Conservation (phyloP, 139 green algal species). For the Chlamydomonas incerta region DNA sequence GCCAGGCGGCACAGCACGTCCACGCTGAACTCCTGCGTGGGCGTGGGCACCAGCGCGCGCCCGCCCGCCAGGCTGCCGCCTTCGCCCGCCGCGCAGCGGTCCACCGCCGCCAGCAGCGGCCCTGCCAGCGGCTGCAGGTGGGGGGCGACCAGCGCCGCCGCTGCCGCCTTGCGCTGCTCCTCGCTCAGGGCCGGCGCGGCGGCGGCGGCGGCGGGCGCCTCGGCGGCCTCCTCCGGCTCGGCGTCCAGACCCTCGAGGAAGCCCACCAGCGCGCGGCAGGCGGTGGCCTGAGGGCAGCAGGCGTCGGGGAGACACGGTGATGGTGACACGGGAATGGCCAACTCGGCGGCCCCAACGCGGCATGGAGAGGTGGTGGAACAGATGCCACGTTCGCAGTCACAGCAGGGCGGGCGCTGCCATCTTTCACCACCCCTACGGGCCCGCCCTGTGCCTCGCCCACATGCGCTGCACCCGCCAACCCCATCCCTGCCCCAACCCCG, state of each 20-base stretch:
- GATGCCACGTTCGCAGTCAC: too few species aligned
- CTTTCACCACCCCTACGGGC: too few species aligned
- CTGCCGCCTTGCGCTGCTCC: neutral
- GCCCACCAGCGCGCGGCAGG: constrained; percentile 94
- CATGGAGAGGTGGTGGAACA: too few species aligned
- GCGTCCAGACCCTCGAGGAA: constrained; percentile 95
- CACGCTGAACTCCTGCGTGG: constrained; percentile 25
- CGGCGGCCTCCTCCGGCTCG: constrained; percentile 83
- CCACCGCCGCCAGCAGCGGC: constrained; percentile 30
- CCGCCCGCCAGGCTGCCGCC: constrained; percentile 29
- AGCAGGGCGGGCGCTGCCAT: too few species aligned
- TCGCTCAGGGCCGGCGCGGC: neutral
- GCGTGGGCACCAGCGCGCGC: constrained; percentile 14
- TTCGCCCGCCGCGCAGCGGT: constrained; percentile 1
- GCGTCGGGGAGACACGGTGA: too few species aligned
- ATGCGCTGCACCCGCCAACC: too few species aligned
- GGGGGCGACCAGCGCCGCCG: neutral
- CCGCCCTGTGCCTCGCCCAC: too few species aligned
- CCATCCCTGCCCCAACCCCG: too few species aligned
- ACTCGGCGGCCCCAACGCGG: too few species aligned
- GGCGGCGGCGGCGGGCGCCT: constrained; percentile 54
- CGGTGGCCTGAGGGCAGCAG: constrained; percentile 95
- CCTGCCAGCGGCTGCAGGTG: constrained; percentile 13
- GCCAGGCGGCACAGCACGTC: constrained; percentile 12
- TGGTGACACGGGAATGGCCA: too few species aligned